Evolutionary conservation across 1,284 basidiomycete species (phyloP), one percentile per base, ranked within the genome.

Genomic region (Ceratobasidium sp.): DNA sequence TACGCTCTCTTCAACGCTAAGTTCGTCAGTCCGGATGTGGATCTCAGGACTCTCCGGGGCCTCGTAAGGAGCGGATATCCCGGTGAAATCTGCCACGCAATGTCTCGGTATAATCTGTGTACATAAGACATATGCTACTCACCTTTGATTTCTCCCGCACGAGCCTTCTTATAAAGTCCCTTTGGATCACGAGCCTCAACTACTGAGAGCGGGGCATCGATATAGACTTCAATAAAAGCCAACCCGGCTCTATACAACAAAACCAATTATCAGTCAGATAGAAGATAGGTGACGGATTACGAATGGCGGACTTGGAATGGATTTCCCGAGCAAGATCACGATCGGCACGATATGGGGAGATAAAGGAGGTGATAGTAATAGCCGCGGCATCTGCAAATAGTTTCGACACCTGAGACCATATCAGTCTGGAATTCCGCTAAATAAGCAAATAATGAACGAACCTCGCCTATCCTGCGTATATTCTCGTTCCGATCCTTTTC

Each of bases 41-140:
- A 99, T 92, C 86, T 99, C 98, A 56, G 97, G 93, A 20, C 87
- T 87, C 78, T 89, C 88, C 6, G 98, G 97, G 9, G 93, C 91
- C 86, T 99, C 98, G 85, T 99, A 99, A 10, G 98, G 98, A 2
- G 98, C 96, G 51, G 96, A 97, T 84, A 99, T 94, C 13, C 98
- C 97, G 63, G 98, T 99, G 87, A 99, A 99, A 80, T 99, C 97
- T 97, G 66, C 28, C 40, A 55, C 42, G n/a, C 7, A 28, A 33
- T 40, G 46, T 63, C 18, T 44, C 20, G 55, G 33, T 44, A 49
- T 7, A 18, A 51, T 84, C 46, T 2, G 23, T 23, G 26, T 44
- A n/a, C 39, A 40, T 9, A 68, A 18, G 12, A 7, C n/a, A 4
- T 23, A 28, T 15, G 26, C 42, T 4, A 75, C 87, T 79, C 82